A percentile compares a stretch with the other conserved stretches of the same genome.
Conservation (phyloP, 306 rosid species). For the Acacia confusa region DNA sequence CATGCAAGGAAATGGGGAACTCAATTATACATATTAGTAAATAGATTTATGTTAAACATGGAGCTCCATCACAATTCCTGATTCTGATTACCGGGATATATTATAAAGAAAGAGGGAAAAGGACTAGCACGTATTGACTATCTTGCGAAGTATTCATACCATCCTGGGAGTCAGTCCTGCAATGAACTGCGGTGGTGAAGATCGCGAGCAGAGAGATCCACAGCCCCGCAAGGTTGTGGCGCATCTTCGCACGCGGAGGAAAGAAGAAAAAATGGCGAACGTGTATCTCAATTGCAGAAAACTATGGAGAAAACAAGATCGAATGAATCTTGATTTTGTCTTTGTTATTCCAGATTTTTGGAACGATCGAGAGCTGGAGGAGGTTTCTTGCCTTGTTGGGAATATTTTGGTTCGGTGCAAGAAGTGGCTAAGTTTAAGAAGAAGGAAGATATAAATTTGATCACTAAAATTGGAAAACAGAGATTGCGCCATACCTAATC, state of each 20-base stretch:
- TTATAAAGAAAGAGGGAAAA: background rate
- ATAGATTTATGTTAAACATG: background rate
- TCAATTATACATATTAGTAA: background rate
- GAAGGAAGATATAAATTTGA: constrained; percentile 21
- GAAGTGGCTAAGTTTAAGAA: constrained; percentile 38
- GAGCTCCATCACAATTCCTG: background rate
- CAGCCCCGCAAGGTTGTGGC: constrained; percentile 53
- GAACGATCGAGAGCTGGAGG: background rate
- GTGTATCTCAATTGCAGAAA: constrained; percentile 4
- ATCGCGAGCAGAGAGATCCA: constrained; percentile 56
- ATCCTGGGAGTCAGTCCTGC: constrained; percentile 47
- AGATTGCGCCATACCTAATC: constrained; percentile 25
- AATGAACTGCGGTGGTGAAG: constrained; percentile 42
- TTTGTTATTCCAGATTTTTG: background rate
- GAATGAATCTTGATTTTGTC: background rate
- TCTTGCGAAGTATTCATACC: constrained; percentile 23
- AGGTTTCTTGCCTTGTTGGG: background rate
- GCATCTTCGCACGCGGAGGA: constrained; percentile 32
- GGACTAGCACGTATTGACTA: background rate
- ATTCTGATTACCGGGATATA: background rate
- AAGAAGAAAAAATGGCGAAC: background rate
- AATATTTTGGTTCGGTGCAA: background rate
- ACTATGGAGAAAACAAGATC: background rate
- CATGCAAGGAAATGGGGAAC: background rate
- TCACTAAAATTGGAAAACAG: constrained; percentile 3